Evolutionary conservation across 2,329 filamentous ascomycete genomes (phyloP).

Genomic region (Fusarium buharicum): DNA sequence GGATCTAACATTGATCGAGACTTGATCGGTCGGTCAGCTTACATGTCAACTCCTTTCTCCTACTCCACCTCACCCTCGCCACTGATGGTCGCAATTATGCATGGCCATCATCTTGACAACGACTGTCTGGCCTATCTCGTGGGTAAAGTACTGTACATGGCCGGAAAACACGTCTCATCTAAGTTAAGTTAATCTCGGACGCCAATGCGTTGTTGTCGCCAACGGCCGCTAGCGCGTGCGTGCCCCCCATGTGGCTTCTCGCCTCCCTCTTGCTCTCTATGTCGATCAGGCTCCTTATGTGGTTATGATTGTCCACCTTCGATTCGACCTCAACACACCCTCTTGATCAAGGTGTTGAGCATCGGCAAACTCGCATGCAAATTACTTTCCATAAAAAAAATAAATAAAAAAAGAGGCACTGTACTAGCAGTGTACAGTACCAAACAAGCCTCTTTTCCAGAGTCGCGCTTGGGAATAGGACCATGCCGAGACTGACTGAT

Average conservation of each 20-base stretch:
- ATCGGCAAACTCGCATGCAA: slow-evolving; percentile 17
- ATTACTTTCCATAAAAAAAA: neutral
- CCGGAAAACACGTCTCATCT: slow-evolving; percentile 37
- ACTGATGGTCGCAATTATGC: slow-evolving; percentile 12
- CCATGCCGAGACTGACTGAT: too few species aligned
- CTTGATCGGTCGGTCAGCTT: slow-evolving; percentile 33
- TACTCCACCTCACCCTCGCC: slow-evolving; percentile 17
- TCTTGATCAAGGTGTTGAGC: slow-evolving; percentile 14
- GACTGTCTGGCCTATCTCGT: neutral
- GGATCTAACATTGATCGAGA: slow-evolving; percentile 18
- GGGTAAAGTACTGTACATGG: slow-evolving; percentile 17
- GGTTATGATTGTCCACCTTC: slow-evolving; percentile 22
- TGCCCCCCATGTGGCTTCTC: slow-evolving; percentile 41
- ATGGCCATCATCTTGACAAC: slow-evolving; percentile 11
- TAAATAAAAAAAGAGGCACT: neutral
- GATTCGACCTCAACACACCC: slow-evolving; percentile 21
- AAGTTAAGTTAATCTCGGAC: slow-evolving; percentile 37
- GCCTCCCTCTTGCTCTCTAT: slow-evolving; percentile 21
- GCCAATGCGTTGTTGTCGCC: slow-evolving; percentile 36
- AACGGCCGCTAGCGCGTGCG: slow-evolving; percentile 45
- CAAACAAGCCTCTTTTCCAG: too few species aligned
- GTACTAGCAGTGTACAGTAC: too few species aligned
- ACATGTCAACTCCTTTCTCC: slow-evolving; percentile 23
- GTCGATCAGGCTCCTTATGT: slow-evolving; percentile 25
- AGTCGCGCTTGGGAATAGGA: neutral